Percentiles rank a stretch among this genome's conserved stretches.
Evolutionary conservation across 352 stramenopile species (phyloP).

Genomic region (Halophytophthora batemanensis): DNA sequence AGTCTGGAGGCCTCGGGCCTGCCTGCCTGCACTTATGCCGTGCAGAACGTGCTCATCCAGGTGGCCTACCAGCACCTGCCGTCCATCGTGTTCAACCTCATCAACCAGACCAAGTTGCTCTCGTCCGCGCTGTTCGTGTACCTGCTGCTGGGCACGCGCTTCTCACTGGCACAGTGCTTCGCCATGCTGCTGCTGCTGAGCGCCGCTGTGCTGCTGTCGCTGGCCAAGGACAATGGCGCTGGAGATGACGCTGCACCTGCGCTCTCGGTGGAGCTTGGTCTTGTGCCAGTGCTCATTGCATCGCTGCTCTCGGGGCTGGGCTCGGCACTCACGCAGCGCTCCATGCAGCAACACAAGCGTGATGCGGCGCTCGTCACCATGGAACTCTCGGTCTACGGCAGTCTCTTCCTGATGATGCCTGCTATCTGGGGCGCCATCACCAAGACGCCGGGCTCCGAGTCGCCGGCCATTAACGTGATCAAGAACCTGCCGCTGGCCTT

Average conservation of each 20-base stretch:
- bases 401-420: constrained; percentile 59
- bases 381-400: constrained; percentile 77
- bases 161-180: constrained; percentile 65
- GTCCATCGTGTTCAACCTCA: constrained; percentile 83
- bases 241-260: constrained; percentile 11
- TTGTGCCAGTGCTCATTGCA: constrained; percentile 65
- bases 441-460: constrained; percentile 34
- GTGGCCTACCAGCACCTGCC: constrained; percentile 77
- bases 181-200: constrained; percentile 71
- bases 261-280: constrained; percentile 54
- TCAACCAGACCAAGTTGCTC: constrained; percentile 88
- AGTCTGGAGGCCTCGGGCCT: constrained; percentile 67
- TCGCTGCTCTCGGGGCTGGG: constrained; percentile 76
- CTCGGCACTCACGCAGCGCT: constrained; percentile 70
- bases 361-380: constrained; percentile 76
- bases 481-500: constrained; percentile 36
- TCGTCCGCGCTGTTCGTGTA: constrained; percentile 82
- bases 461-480: constrained; percentile 20
- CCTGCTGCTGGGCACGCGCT: constrained; percentile 67
- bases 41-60: constrained; percentile 88
- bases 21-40: constrained; percentile 79
- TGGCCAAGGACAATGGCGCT: constrained; percentile 40
- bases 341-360: constrained; percentile 73
- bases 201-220: constrained; percentile 65
- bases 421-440: constrained; percentile 40